Evolutionary conservation across 345 rosid genomes (phyloP).

Genomic region (Capsella bursapastoris): DNA sequence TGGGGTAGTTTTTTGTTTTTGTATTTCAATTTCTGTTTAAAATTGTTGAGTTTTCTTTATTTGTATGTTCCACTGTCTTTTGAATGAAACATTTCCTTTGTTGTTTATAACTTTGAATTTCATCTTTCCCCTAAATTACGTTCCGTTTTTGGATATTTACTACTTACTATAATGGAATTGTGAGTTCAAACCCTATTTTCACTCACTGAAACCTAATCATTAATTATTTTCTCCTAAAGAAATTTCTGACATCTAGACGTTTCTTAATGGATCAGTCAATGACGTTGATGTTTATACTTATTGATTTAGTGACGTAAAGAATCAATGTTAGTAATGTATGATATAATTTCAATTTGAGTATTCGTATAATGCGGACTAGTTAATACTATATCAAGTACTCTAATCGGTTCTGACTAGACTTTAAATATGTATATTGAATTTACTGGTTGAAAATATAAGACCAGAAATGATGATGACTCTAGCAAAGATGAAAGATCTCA

Average conservation of each 20-base stretch:
- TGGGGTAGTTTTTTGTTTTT: background rate
- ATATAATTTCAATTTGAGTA: constrained; percentile 11
- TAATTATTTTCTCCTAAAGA: background rate
- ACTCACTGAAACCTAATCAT: background rate
- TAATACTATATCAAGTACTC: background rate
- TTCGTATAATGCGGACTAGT: constrained; percentile 20
- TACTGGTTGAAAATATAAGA: constrained; percentile 27
- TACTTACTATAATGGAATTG: background rate
- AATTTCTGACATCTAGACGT: background rate
- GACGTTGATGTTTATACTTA: constrained; percentile 24
- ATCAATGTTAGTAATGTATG: constrained; percentile 20
- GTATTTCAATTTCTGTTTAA: background rate
- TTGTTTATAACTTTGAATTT: background rate
- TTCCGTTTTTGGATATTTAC: too few species aligned
- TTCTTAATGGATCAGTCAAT: constrained; percentile 27
- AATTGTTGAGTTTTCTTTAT: constrained; percentile 29
- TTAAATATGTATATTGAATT: background rate
- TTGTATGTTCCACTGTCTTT: constrained; percentile 33
- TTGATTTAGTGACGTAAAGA: constrained; percentile 26
- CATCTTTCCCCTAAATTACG: too few species aligned
- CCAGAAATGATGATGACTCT: constrained; percentile 6
- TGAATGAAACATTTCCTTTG: constrained; percentile 25
- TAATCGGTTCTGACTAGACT: constrained; percentile 1
- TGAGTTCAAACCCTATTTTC: constrained; percentile 23
- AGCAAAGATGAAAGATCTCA: constrained; percentile 27